Conservation (phyloP, 331 rosid genomes). For the Rhamnella rubrinervis region DNA sequence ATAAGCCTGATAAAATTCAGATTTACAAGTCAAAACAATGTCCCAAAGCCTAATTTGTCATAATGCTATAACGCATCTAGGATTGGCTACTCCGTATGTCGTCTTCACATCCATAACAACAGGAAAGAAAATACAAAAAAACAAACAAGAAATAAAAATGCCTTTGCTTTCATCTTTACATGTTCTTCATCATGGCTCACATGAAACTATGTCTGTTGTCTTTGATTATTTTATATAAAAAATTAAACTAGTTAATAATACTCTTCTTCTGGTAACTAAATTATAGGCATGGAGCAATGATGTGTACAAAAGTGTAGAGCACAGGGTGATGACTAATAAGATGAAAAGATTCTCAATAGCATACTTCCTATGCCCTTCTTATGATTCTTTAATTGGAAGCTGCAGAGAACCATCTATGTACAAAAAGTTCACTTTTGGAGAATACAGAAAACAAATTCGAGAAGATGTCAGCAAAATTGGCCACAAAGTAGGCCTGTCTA, state of each 20-base stretch:
- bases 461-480: slow-evolving; percentile 74
- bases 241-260: background rate
- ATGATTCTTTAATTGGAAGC: slow-evolving; percentile 61
- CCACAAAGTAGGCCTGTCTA: slow-evolving; percentile 71
- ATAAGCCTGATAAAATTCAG: no score
- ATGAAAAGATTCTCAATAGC: slow-evolving; percentile 78
- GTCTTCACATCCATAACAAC: no score
- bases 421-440: slow-evolving; percentile 70
- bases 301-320: slow-evolving; percentile 80
- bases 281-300: slow-evolving; percentile 91
- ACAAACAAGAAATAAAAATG: no score
- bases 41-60: no score
- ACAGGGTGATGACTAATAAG: slow-evolving; percentile 67
- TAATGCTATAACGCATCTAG: no score
- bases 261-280: background rate
- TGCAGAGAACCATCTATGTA: slow-evolving; percentile 68
- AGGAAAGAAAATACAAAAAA: no score
- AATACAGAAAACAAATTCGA: slow-evolving; percentile 68
- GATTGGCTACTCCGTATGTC: no score
- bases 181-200: background rate
- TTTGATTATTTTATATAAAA: background rate
- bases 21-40: no score
- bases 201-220: background rate
- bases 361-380: slow-evolving; percentile 83
- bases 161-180: no score